Base-by-base conservation (phyloP, 495 filamentous ascomycete species). In the Penicillium alfredii region DNA sequence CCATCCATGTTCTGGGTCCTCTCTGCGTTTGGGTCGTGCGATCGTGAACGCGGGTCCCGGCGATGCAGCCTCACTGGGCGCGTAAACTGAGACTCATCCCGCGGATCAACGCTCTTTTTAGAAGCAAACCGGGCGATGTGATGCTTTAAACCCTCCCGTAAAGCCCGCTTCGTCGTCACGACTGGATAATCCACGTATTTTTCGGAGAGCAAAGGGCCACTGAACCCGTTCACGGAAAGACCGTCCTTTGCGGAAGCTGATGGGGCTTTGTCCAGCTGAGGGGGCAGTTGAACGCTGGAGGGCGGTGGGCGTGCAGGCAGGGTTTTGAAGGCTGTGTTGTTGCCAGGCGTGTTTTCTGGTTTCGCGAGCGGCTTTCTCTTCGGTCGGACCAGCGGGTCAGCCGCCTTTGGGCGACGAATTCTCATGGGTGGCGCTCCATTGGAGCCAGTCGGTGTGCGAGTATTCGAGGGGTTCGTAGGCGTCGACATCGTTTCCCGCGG, bases 11-110 rank as follows among this genome's bases (percentile, higher is more conserved):
- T 67, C 17, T 78, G 68, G 30, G 68, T 63, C 18, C 68, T 69
- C 3, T 64, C 67, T 1, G 53, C 45, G 11, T 64, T 58, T 19
- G 56, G 38, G 6, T 61, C 63, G 8, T 63, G 54, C 4, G 78
- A 71, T 26, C 80, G 76, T 35, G 82, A 73, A 30, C 83, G 74
- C n/a, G 90, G 88, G 55, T 94, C 88, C 6, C 90, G 82, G 22
- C 92, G 82, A 57, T 95, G 88, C 28, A 97, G 63, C 11, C 86
- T 74, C 11, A 98, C 83, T 1, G 92, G 92, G 26, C 87, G 76
- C 7, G 83, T 82, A 49, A 97, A 98, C 35, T 94, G 77, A 2
- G 80, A 69, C 44, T 85, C 76, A 52, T 95, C 73, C 15, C 73
- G 72, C 25, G 83, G 81, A 55, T 94, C 83, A 18, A 93, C 66